These are phyloP conservation scores for Lycium ferocissimum DNA, from an alignment of 257 asterid species.

Conservation along the genomic window DNA sequence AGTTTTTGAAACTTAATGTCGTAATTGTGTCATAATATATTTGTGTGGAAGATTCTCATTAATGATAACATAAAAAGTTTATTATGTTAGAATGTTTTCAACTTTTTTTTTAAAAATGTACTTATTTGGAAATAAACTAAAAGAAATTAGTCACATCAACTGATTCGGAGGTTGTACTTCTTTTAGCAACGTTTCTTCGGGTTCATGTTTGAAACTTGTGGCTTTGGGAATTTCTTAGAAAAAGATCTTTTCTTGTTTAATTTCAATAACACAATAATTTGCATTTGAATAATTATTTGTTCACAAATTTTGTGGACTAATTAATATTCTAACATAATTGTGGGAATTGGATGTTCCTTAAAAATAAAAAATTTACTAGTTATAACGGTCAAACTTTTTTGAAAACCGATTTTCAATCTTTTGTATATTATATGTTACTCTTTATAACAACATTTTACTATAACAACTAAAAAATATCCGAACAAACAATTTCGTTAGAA, in stretches of 20 bases:
- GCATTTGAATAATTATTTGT: background rate
- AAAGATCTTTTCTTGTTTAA: background rate
- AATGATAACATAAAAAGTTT: background rate
- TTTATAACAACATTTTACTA: too few species aligned
- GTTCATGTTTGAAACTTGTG: background rate
- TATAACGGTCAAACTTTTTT: too few species aligned
- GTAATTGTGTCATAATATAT: background rate
- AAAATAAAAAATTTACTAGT: too few species aligned
- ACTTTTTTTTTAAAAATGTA: background rate
- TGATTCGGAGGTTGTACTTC: background rate
- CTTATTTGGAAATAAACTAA: background rate
- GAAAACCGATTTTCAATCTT: too few species aligned
- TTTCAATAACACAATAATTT: background rate
- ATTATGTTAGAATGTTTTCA: background rate
- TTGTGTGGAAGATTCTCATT: background rate
- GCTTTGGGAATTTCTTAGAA: background rate
- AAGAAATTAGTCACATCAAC: background rate
- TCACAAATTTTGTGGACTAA: too few species aligned
- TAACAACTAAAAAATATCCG: background rate
- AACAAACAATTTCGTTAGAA: background rate
- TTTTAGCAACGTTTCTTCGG: background rate
- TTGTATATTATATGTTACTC: too few species aligned
- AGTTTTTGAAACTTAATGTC: background rate
- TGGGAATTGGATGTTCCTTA: too few species aligned
- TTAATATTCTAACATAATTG: too few species aligned